phyloP scores from a whole-genome alignment of 1,284 basidiomycete genomes.

The Xanthoconium separans region DNA sequence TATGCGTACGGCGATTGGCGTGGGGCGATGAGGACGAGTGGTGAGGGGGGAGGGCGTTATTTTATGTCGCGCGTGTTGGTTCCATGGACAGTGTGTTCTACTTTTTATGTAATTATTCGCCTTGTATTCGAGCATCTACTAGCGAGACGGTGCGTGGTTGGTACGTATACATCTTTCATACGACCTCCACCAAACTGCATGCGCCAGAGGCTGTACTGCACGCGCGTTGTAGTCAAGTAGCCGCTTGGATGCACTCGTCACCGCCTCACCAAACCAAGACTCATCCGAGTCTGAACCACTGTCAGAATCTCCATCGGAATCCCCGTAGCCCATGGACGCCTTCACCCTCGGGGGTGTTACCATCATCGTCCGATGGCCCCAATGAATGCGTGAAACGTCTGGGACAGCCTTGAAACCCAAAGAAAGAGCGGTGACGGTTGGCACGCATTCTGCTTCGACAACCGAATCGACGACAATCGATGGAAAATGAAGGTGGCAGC shows the following conservation, averaged over 20 bases:
- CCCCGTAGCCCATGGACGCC: neutral
- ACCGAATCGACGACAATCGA: neutral
- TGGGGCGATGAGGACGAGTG: constrained; percentile 46
- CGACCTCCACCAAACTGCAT: no score
- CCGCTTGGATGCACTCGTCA: no score
- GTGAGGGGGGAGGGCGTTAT: constrained; percentile 6
- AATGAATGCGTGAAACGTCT: neutral
- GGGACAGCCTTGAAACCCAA: neutral
- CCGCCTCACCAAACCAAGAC: no score
- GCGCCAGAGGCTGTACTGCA: no score
- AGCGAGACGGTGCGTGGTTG: neutral
- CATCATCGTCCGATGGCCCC: neutral
- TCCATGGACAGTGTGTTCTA: constrained; percentile 9
- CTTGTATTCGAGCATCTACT: constrained; percentile 10
- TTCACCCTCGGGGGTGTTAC: no score
- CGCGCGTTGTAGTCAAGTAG: no score
- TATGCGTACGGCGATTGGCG: constrained; percentile 62
- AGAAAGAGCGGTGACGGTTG: neutral
- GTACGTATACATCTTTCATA: neutral
- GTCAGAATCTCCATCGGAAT: no score
- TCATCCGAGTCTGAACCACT: no score
- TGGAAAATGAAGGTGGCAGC: neutral
- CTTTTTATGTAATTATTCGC: constrained; percentile 25
- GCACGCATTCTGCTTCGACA: neutral
- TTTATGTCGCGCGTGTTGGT: constrained; percentile 18